Base-by-base conservation (phyloP, 345 rosid genomes). In the Aquilaria sinensis region DNA sequence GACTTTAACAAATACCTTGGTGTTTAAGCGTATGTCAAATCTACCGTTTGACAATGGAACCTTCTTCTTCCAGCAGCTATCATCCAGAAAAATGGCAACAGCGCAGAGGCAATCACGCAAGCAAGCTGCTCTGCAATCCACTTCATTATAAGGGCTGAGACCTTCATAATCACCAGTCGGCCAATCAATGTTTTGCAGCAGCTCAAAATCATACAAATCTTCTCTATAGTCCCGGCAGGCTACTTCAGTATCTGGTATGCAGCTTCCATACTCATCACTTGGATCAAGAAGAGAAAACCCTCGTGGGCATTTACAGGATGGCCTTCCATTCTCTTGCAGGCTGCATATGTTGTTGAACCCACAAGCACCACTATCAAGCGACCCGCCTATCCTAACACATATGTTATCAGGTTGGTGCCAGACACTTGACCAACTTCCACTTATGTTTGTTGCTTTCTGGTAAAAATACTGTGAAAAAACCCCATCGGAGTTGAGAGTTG, bases 41-140 rank as follows among this genome's bases (percentile, higher is more conserved):
- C 67, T 72, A 12, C 85, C 80, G 58, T 75, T 72, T 2, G 78
- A 72, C 37, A 81, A 71, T 0, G 80, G 82, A 5, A 77, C 51
- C 67, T 60, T 80, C 70, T 75, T 77, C 78, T 69, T 70, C 78
- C 77, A 71, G 48, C 80, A 76, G 5, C 1, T 13, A 0, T 10
- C 50, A 0, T 1, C 61, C 13, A 63, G 43, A 5, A 61, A 62
- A 9, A 67, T 13, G 6, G 71, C 71, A 2, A 61, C 81, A 43
- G 53, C 68, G 31, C 86, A 81, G 31, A 76, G 53, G 65, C 86
- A 81, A 47, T 81, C 86, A 5, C 65, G 46, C 61, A 67, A 4
- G 61, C 85, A 81, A 53, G 80, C 41, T 10, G 58, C 37, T n/a
- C 12, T 41, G 67, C 81, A 77, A 2, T 80, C 59, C 12, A 70